These are phyloP conservation scores for Euphorbia celastroides DNA, from an alignment of 441 rosid genomes.

Conservation along the genomic window DNA sequence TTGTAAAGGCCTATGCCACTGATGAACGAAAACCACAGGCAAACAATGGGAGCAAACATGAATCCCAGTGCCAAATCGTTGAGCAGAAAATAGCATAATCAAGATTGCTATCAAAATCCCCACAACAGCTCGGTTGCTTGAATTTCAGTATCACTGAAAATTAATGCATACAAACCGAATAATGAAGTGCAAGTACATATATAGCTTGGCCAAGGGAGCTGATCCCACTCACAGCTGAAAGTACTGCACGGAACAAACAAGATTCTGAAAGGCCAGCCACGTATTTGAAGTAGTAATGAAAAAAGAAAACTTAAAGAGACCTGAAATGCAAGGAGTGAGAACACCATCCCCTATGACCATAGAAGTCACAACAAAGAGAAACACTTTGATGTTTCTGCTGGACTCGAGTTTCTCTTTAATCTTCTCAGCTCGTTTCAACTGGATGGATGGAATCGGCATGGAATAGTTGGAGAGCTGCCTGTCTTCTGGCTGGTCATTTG, in stretches of 20 bases:
- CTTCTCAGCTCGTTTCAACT: conserved; percentile 34
- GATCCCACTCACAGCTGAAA: conserved; percentile 71
- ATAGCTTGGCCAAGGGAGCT: conserved; percentile 41
- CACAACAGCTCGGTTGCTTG: no score
- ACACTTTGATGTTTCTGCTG: conserved; percentile 24
- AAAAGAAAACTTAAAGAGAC: conserved; percentile 17
- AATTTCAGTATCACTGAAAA: not conserved
- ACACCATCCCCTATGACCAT: conserved; percentile 68
- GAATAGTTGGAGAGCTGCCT: conserved; percentile 9
- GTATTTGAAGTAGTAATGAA: no score
- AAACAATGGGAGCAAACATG: conserved; percentile 45
- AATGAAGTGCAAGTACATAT: conserved; percentile 23
- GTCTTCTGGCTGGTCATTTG: not conserved
- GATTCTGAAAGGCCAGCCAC: no score
- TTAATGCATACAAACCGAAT: not conserved
- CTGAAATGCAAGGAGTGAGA: conserved; percentile 59
- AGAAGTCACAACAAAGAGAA: conserved; percentile 52
- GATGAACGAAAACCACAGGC: conserved; percentile 40
- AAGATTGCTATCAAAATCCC: conserved; percentile 38
- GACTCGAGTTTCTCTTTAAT: conserved; percentile 49
- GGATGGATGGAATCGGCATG: conserved; percentile 42
- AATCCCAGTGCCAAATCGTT: conserved; percentile 58
- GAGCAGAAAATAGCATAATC: conserved; percentile 35
- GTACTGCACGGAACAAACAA: conserved; percentile 40
- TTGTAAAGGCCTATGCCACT: conserved; percentile 41